Conservation (phyloP, 176 grass and related monocot species). For the Oryza nivara region DNA sequence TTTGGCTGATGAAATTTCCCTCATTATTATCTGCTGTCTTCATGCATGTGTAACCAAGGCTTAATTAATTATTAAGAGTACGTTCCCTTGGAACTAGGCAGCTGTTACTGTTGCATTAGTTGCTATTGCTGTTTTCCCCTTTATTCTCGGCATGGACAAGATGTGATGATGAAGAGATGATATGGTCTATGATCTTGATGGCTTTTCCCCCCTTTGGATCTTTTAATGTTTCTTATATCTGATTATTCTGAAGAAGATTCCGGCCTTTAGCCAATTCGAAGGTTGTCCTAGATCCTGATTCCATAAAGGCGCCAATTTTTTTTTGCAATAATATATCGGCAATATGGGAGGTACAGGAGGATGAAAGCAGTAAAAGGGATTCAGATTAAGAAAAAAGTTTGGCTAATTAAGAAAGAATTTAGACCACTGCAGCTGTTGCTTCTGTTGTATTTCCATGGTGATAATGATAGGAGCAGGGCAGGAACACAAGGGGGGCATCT, state of each 20-base stretch:
- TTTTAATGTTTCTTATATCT: constrained; percentile 54
- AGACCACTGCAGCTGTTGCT: constrained; percentile 44
- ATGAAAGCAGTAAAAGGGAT: constrained; percentile 36
- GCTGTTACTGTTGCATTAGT: constrained; percentile 56
- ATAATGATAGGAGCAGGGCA: constrained; percentile 38
- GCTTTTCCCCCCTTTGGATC: constrained; percentile 40
- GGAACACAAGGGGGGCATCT: constrained; percentile 31
- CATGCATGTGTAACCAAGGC: constrained; percentile 34
- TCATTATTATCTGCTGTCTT: constrained; percentile 38
- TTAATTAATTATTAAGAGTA: constrained; percentile 35
- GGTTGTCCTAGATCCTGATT: constrained; percentile 55
- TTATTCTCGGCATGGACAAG: constrained; percentile 48
- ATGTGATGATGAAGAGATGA: constrained; percentile 46
- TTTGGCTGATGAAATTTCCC: constrained; percentile 30
- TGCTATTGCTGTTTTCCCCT: background rate
- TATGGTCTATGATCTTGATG: constrained; percentile 42
- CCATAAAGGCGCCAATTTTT: constrained; percentile 35
- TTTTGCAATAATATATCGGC: constrained; percentile 14
- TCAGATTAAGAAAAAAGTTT: constrained; percentile 26
- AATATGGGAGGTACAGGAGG: constrained; percentile 21
- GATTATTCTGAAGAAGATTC: constrained; percentile 56
- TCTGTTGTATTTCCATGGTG: constrained; percentile 43
- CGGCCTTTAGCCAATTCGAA: constrained; percentile 48
- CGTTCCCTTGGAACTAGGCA: constrained; percentile 48
- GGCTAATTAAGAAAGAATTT: constrained; percentile 37